Percentiles rank a stretch among this genome's conserved stretches.
Evolutionary conservation across 176 grass and related monocot genomes (phyloP).

Genomic region (Otatea glauca): DNA sequence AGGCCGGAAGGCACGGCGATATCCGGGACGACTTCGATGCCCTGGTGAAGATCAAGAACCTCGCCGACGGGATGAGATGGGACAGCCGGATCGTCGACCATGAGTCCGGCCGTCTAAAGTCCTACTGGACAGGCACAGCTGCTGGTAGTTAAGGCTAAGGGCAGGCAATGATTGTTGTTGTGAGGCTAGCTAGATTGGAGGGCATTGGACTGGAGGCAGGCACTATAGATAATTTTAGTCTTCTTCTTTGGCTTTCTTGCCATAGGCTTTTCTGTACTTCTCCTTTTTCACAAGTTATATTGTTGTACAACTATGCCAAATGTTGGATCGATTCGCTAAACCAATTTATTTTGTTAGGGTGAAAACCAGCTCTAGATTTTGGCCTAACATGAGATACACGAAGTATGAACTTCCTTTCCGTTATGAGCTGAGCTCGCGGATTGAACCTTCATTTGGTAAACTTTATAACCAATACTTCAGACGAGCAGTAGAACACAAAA

Average conservation of each 20-base stretch:
- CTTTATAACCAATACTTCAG: not conserved
- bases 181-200: not conserved
- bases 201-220: not conserved
- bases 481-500: not conserved
- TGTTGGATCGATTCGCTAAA: not conserved
- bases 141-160: not conserved
- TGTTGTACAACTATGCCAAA: not conserved
- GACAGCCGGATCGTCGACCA: slow-evolving; percentile 24
- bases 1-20: slow-evolving; percentile 49
- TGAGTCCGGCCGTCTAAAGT: slow-evolving; percentile 43
- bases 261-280: not conserved
- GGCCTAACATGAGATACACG: not conserved
- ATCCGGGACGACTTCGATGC: slow-evolving; percentile 37
- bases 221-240: not conserved
- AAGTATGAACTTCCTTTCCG: not conserved
- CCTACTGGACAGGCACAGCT: slow-evolving; percentile 24
- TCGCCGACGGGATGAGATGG: slow-evolving; percentile 48
- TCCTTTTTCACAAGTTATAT: not conserved
- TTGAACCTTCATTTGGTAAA: not conserved
- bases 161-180: not conserved
- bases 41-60: slow-evolving; percentile 20
- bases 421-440: not conserved
- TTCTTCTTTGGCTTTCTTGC: not conserved
- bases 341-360: not conserved
- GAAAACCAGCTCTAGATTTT: not conserved